Percentiles rank a stretch among this genome's conserved stretches.
phyloP scores from a whole-genome alignment of 78 protist genomes.

The Monocercomonoides exilis region DNA sequence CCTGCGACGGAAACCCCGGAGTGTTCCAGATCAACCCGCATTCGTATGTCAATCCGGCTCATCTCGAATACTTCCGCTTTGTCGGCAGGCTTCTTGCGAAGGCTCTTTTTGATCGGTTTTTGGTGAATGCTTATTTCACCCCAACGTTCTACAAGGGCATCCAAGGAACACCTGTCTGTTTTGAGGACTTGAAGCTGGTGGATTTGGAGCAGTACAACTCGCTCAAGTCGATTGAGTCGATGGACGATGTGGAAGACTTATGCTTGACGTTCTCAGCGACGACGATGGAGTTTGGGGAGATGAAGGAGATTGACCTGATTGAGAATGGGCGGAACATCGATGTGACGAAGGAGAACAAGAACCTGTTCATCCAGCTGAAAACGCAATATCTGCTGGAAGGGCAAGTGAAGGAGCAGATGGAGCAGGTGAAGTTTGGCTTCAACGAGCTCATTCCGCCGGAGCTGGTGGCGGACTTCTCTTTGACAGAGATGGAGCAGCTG shows the following conservation, averaged over 20 bases:
- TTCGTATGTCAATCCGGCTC: constrained; percentile 12
- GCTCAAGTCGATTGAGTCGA: constrained; percentile 3
- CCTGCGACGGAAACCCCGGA: neutral
- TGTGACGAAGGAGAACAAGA: neutral
- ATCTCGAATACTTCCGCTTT: constrained; percentile 22
- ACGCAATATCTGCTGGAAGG: neutral
- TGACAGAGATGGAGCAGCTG: constrained; percentile 11
- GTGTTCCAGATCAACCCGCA: constrained; percentile 15
- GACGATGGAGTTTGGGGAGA: neutral
- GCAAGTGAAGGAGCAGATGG: neutral
- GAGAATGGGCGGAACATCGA: neutral
- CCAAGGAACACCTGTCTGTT: neutral
- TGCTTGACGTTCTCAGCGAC: neutral
- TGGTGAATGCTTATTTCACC: neutral
- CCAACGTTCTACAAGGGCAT: neutral
- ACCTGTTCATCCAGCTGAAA: constrained; percentile 10
- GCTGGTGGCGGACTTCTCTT: neutral
- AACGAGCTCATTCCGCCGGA: constrained; percentile 22
- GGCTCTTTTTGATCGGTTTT: constrained; percentile 17
- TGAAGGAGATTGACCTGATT: neutral
- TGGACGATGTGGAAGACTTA: neutral
- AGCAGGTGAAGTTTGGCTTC: neutral
- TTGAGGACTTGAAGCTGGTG: neutral
- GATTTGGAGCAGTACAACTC: constrained; percentile 1
- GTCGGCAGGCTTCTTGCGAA: constrained; percentile 14